Evolutionary conservation across 176 grass and related monocot species (phyloP).

Genomic region (Pontederia crassipes): DNA sequence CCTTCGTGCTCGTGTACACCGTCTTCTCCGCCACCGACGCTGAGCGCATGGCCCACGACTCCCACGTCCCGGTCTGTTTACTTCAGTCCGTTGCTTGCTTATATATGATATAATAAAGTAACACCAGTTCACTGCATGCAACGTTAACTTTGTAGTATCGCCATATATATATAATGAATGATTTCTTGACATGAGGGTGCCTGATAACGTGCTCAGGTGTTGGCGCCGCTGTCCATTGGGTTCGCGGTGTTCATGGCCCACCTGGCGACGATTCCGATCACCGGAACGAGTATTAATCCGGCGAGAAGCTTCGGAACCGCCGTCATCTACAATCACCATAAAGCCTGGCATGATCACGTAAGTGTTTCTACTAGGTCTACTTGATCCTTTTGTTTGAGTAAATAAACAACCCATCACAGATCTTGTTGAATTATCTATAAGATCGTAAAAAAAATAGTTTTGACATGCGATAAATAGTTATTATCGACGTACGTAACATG

Average conservation of each 20-base stretch:
- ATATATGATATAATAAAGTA: background rate
- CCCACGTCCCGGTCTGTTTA: slow-evolving; percentile 38
- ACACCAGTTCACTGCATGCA: background rate
- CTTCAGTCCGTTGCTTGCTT: background rate
- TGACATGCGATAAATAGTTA: too few species aligned
- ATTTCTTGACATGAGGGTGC: too few species aligned
- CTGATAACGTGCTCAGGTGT: slow-evolving; percentile 16
- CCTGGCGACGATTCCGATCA: slow-evolving; percentile 80
- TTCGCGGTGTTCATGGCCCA: slow-evolving; percentile 87
- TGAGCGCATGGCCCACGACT: slow-evolving; percentile 55
- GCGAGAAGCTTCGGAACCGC: slow-evolving; percentile 85
- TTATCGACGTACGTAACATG: too few species aligned
- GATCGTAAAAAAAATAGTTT: too few species aligned
- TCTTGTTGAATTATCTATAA: too few species aligned
- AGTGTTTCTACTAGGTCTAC: background rate
- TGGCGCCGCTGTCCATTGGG: slow-evolving; percentile 76
- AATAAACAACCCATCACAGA: background rate
- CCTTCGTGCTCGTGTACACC: slow-evolving; percentile 75
- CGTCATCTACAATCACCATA: slow-evolving; percentile 45
- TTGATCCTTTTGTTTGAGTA: background rate
- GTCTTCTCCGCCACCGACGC: slow-evolving; percentile 70
- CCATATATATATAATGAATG: too few species aligned
- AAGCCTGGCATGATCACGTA: slow-evolving; percentile 57
- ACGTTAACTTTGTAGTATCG: background rate
- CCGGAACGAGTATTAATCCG: slow-evolving; percentile 81